Conservation (phyloP, 371 early-diverging fungal genomes). For the Batkoa obscura region DNA sequence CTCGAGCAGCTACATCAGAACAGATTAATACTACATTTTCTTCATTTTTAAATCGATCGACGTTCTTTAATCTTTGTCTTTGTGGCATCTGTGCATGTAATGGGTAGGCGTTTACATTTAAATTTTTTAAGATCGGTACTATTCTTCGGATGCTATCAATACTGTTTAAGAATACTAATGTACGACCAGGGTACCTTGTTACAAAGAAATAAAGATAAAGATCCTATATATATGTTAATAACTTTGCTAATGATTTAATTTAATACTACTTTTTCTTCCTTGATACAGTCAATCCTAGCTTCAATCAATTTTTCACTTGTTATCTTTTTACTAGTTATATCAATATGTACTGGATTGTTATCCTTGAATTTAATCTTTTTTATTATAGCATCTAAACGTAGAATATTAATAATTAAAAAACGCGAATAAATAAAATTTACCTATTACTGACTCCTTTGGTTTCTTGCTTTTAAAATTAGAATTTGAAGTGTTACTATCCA, state of each 20-base stretch:
- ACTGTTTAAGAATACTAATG: conserved; percentile 85
- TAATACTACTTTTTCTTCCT: no score
- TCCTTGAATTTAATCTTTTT: conserved; percentile 52
- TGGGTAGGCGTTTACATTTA: conserved; percentile 42
- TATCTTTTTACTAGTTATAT: conserved; percentile 37
- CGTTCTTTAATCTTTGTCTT: conserved; percentile 74
- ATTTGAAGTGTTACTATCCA: conserved; percentile 35
- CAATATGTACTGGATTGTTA: conserved; percentile 41
- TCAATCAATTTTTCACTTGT: conserved; percentile 53
- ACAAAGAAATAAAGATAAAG: conserved; percentile 69
- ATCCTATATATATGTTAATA: no score
- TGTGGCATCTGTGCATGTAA: conserved; percentile 93
- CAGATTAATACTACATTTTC: conserved; percentile 56
- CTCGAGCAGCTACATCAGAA: conserved; percentile 82
- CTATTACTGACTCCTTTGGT: not conserved
- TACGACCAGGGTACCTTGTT: conserved; percentile 67
- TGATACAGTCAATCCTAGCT: conserved; percentile 62
- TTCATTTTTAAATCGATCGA: conserved; percentile 65
- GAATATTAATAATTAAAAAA: not conserved
- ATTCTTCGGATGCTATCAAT: conserved; percentile 79
- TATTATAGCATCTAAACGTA: conserved; percentile 35
- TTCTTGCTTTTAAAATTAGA: no score
- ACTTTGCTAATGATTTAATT: no score
- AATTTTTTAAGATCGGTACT: conserved; percentile 53
- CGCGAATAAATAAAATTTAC: not conserved